Percentiles rank a stretch among this genome's conserved stretches.
Conservation (phyloP, 73 alveolate species). For the Paramecium biaurelia region DNA sequence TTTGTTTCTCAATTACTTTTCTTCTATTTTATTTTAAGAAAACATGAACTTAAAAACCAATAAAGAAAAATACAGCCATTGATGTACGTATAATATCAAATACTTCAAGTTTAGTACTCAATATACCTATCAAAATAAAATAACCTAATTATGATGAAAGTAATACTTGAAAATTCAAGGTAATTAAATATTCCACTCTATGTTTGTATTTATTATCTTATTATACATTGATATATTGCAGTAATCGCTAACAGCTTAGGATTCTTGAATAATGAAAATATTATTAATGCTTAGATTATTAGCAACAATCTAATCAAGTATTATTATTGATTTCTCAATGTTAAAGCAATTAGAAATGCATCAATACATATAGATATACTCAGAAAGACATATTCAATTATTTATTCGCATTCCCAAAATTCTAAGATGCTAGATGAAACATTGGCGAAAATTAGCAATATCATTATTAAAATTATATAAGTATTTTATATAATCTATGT, state of each 20-base stretch:
- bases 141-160: neutral
- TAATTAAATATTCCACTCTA: neutral
- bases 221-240: neutral
- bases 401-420: neutral
- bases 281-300: neutral
- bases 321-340: neutral
- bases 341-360: neutral
- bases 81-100: neutral
- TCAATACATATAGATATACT: neutral
- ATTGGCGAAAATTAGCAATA: neutral
- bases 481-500: slow-evolving; percentile 8
- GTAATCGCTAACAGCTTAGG: neutral
- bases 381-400: neutral
- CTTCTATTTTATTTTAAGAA: neutral
- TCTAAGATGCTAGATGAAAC: neutral
- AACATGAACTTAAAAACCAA: neutral
- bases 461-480: neutral
- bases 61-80: neutral
- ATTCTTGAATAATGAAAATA: neutral
- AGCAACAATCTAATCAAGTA: neutral
- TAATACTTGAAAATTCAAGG: neutral
- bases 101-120: neutral
- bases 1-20: neutral
- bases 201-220: neutral
- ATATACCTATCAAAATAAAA: neutral